Evolutionary conservation across 2,329 filamentous ascomycete species (phyloP).

Genomic region (Alternaria metachromatica): DNA sequence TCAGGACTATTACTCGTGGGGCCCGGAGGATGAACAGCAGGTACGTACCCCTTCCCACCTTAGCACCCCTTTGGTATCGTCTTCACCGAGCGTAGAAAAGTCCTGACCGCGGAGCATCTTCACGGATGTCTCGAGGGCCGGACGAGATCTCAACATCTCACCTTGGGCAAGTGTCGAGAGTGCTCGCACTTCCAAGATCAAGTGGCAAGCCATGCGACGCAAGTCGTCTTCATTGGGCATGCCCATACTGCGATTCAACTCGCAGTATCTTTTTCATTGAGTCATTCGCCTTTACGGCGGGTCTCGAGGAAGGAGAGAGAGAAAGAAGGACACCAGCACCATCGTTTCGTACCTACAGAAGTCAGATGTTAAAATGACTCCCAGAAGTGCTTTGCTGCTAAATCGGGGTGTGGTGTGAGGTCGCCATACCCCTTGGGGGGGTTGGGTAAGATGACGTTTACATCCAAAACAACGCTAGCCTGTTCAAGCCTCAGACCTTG

Average conservation of each 20-base stretch:
- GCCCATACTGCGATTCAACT: background rate
- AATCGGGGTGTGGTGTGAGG: background rate
- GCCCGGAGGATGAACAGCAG: background rate
- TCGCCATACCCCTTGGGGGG: background rate
- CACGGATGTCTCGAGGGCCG: background rate
- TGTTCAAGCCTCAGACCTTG: background rate
- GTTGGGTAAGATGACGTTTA: background rate
- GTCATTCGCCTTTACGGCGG: background rate
- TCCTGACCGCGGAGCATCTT: background rate
- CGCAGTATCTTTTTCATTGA: background rate
- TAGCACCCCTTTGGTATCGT: background rate
- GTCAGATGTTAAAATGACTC: background rate
- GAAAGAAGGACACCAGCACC: background rate
- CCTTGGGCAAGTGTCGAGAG: background rate
- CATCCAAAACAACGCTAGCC: background rate
- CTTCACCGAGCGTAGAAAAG: background rate
- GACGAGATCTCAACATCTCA: background rate
- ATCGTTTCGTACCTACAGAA: too few relatives aligned
- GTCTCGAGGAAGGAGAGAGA: background rate
- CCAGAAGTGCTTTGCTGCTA: background rate
- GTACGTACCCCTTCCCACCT: background rate
- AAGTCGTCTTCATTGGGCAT: background rate
- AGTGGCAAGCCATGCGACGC: background rate
- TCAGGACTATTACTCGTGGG: background rate
- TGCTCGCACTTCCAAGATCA: background rate